These are phyloP conservation scores for Amoeboaphelidium protococcarum DNA, from an alignment of 371 early-diverging fungal genomes.

Conservation along the genomic window DNA sequence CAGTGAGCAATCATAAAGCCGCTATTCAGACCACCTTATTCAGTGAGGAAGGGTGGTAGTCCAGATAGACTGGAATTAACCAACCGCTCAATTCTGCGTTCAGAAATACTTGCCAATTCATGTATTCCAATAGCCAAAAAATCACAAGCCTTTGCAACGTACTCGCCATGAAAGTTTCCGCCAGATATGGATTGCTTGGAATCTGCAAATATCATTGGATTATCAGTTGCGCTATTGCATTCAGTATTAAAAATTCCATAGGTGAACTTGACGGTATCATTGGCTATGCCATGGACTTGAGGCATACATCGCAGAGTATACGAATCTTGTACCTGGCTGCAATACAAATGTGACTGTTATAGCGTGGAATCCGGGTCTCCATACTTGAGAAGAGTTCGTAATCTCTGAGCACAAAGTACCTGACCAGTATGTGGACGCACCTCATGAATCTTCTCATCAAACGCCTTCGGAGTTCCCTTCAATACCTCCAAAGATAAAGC, in stretches of 20 bases:
- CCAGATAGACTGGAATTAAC: constrained; percentile 3
- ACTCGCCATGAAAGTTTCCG: constrained; percentile 5
- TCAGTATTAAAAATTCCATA: not conserved
- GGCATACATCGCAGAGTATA: constrained; percentile 5
- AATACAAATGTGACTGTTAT: not conserved
- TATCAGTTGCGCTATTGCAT: constrained; percentile 3
- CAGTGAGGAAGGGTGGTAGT: constrained; percentile 2
- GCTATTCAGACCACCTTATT: constrained; percentile 3
- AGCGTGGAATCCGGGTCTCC: not conserved
- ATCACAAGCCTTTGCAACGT: constrained; percentile 2
- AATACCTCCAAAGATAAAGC: constrained; percentile 4
- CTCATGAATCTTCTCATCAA: constrained; percentile 2
- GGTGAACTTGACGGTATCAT: constrained; percentile 1
- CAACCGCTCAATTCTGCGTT: constrained; percentile 2
- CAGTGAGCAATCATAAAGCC: constrained; percentile 6
- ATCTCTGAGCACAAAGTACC: not conserved
- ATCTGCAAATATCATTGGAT: constrained; percentile 4
- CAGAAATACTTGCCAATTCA: constrained; percentile 3
- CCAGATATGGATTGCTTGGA: not conserved
- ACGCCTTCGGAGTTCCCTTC: constrained; percentile 3
- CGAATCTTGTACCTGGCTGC: constrained; percentile 3
- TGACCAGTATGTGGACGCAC: constrained; percentile 4
- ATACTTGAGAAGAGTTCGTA: constrained; percentile 1
- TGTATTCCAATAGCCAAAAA: constrained; percentile 2
- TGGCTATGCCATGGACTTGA: constrained; percentile 2